These are phyloP conservation scores for Cardamine chenopodiifolia DNA, from an alignment of 345 rosid genomes.

Conservation along the genomic window DNA sequence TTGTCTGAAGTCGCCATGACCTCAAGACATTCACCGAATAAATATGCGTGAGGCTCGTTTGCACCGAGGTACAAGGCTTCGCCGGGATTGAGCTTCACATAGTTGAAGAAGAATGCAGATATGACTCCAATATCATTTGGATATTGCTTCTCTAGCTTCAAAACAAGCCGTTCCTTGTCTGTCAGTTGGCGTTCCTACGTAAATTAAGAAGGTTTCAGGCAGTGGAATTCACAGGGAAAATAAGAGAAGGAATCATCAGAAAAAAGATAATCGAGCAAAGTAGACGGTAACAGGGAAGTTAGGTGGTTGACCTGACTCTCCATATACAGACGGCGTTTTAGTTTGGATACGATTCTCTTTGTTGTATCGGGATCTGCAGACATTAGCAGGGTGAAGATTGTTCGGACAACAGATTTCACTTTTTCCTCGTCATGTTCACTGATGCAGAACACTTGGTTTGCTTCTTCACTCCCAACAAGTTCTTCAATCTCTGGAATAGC, in stretches of 20 bases:
- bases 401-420: constrained; percentile 63
- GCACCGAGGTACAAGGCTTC: constrained; percentile 97
- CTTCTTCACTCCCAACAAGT: constrained; percentile 66
- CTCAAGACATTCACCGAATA: constrained; percentile 87
- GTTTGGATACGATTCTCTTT: constrained; percentile 53
- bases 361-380: constrained; percentile 73
- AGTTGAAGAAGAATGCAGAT: constrained; percentile 83
- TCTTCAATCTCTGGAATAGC: constrained; percentile 83
- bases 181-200: constrained; percentile 74
- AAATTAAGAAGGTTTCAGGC: constrained; percentile 8
- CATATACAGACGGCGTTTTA: constrained; percentile 63
- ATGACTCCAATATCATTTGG: constrained; percentile 85
- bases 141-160: constrained; percentile 84
- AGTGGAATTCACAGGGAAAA: too few species aligned
- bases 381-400: constrained; percentile 82
- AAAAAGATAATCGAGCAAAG: not conserved
- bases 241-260: too few species aligned
- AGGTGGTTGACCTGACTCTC: constrained; percentile 65
- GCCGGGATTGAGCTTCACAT: constrained; percentile 90
- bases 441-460: constrained; percentile 52
- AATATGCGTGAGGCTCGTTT: constrained; percentile 93
- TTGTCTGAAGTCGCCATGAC: constrained; percentile 99
- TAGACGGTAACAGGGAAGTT: not conserved
- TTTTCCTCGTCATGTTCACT: constrained; percentile 55
- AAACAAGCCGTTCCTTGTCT: constrained; percentile 81